Base-by-base conservation (phyloP, 164 flowering plant species). In the Vitis riparia region DNA sequence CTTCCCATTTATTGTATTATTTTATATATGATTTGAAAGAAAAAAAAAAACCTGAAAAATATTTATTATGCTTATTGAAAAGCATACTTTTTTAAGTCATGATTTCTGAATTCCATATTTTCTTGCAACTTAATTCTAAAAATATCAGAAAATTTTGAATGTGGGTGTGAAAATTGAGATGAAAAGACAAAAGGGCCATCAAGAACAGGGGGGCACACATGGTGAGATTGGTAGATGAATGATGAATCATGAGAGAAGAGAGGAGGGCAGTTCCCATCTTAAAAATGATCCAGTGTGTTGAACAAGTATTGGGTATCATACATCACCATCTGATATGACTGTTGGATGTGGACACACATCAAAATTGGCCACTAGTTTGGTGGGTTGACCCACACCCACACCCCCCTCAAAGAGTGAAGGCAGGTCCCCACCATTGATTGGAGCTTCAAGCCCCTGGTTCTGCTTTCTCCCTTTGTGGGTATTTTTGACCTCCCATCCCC, bases 221-320 rank as follows among this genome's bases (percentile, higher is more conserved):
- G 56, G n/a, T 53, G 56, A 13, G 14, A 53, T 11, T 53, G 56
- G 17, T 53, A 53, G n/a, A 6, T 23, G 11, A 11, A 11, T 5
- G 44, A 37, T 37, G 44, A 23, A 23, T 23, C 27, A 23, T 23
- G 1, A 23, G 27, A 23, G n/a, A 53, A 13, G 56, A 53, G 56
- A 53, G 56, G n/a, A 15, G 56, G n/a, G 15, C 56, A 13, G 55
- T 51, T 11, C 14, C 59, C 59, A 57, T 57, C 59, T 16, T 11
- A 57, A 57, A 57, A 57, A 27, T 57, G 59, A 57, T 19, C 19
- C 59, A 57, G 10, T 57, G 59, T 57, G 59, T 57, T 57, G 6
- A 57, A 16, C 27, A 57, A 57, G 59, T 11, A 57, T 57, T 57
- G 19, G 59, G 19, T 57, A 57, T 57, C 7, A 19, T 57, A 19